Conservation (phyloP, 768 basidiomycete genomes). For the Asterophora parasitica region DNA sequence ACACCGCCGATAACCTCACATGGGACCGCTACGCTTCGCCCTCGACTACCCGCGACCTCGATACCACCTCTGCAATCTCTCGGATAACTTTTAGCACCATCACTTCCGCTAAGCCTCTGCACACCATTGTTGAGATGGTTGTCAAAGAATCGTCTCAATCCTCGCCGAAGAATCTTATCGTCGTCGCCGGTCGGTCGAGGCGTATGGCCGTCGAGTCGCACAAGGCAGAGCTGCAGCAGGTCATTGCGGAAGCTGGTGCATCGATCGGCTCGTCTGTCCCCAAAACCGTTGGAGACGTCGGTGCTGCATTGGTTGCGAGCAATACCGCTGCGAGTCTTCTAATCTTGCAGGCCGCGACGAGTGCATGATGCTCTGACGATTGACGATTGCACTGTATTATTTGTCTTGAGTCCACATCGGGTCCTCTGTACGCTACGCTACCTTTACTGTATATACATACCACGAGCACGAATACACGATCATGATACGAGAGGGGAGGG, state of each 20-base stretch:
- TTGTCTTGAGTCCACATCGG: neutral
- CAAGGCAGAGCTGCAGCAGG: slow-evolving; percentile 48
- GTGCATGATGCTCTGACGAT: neutral
- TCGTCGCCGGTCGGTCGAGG: slow-evolving; percentile 71
- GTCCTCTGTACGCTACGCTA: neutral
- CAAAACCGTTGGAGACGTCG: slow-evolving; percentile 75
- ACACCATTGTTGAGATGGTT: slow-evolving; percentile 45
- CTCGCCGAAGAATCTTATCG: slow-evolving; percentile 47
- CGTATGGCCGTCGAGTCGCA: slow-evolving; percentile 61
- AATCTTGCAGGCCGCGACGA: slow-evolving; percentile 38
- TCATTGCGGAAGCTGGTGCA: slow-evolving; percentile 37
- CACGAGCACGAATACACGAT: neutral
- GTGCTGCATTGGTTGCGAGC: slow-evolving; percentile 58
- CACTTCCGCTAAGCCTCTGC: slow-evolving; percentile 51
- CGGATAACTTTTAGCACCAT: slow-evolving; percentile 59
- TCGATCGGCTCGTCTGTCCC: slow-evolving; percentile 51
- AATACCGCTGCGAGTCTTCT: slow-evolving; percentile 47
- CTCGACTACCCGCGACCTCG: slow-evolving; percentile 21
- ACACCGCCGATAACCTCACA: slow-evolving; percentile 75
- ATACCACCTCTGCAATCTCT: slow-evolving; percentile 40
- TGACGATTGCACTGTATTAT: neutral
- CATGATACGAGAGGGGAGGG: neutral
- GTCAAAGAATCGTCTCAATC: slow-evolving; percentile 23
- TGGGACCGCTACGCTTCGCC: slow-evolving; percentile 62
- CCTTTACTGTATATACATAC: neutral